Percentiles rank a stretch among this genome's conserved stretches.
phyloP scores from a whole-genome alignment of 2,329 filamentous ascomycete genomes.

The Pyrenochaeta sp. region DNA sequence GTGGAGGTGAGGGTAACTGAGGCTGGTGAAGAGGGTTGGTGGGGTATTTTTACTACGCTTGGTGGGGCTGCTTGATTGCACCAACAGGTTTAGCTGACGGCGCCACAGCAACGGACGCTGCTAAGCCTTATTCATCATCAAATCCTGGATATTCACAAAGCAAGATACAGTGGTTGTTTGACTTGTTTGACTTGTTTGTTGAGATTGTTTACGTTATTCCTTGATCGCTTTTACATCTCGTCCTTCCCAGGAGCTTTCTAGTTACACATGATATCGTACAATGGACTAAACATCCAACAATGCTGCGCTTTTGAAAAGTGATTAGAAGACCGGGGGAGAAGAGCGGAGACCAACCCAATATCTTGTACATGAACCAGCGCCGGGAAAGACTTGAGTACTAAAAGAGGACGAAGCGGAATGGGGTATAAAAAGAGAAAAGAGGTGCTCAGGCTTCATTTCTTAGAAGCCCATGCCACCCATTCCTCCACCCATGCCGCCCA shows the following conservation, averaged over 20 bases:
- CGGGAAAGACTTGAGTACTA: slow-evolving; percentile 39
- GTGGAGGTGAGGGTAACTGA: slow-evolving; percentile 33
- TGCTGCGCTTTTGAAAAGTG: slow-evolving; percentile 46
- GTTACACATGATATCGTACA: slow-evolving; percentile 50
- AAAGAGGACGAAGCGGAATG: slow-evolving; percentile 45
- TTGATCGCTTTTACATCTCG: slow-evolving; percentile 42
- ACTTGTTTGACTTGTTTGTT: neutral
- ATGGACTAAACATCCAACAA: slow-evolving; percentile 37
- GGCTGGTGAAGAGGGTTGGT: slow-evolving; percentile 34
- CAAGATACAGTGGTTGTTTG: too few species aligned
- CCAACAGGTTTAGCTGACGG: slow-evolving; percentile 25
- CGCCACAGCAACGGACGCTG: slow-evolving; percentile 31
- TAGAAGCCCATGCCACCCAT: slow-evolving; percentile 71
- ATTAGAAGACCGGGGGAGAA: slow-evolving; percentile 46
- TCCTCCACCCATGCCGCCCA: slow-evolving; percentile 61
- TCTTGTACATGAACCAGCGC: slow-evolving; percentile 45
- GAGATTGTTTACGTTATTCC: slow-evolving; percentile 35
- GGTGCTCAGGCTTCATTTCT: slow-evolving; percentile 35
- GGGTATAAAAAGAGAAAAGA: slow-evolving; percentile 40
- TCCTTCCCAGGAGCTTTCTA: slow-evolving; percentile 39
- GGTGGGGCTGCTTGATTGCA: neutral
- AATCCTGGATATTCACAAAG: slow-evolving; percentile 1
- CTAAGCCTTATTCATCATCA: slow-evolving; percentile 12
- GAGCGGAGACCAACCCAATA: slow-evolving; percentile 49
- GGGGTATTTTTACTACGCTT: slow-evolving; percentile 20